phyloP scores from a whole-genome alignment of 441 rosid genomes.

The Erodium chrysanthum region DNA sequence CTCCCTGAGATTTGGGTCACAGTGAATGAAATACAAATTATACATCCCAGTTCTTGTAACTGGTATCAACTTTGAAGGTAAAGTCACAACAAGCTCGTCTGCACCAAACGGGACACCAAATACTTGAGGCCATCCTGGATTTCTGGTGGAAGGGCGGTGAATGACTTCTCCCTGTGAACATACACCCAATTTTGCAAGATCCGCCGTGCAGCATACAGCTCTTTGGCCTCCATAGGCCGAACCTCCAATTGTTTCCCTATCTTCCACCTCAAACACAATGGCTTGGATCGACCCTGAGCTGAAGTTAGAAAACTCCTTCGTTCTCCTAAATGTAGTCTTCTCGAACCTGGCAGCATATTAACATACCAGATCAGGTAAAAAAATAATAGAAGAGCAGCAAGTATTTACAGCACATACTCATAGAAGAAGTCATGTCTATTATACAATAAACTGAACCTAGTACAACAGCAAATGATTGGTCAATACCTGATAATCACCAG shows the following conservation, averaged over 20 bases:
- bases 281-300: conserved; percentile 57
- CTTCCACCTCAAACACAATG: conserved; percentile 76
- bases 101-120: conserved; percentile 46
- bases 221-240: conserved; percentile 97
- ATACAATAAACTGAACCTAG: no score
- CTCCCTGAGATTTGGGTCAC: conserved; percentile 62
- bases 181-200: conserved; percentile 78
- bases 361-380: conserved; percentile 10
- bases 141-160: conserved; percentile 51
- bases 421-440: no score
- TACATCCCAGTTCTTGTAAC: conserved; percentile 87
- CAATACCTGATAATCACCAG: no score
- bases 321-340: conserved; percentile 55
- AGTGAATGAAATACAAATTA: conserved; percentile 82
- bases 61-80: conserved; percentile 47
- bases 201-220: conserved; percentile 86
- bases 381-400: conserved; percentile 3
- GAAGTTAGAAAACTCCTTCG: conserved; percentile 37
- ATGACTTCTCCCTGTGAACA: conserved; percentile 73
- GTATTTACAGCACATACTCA: neutral
- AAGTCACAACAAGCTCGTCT: conserved; percentile 34
- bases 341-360: conserved; percentile 51
- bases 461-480: no score
- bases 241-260: conserved; percentile 78
- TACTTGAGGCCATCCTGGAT: conserved; percentile 71